phyloP scores from a whole-genome alignment of 2,329 filamentous ascomycete genomes.

The Thielaviopsis populi region DNA sequence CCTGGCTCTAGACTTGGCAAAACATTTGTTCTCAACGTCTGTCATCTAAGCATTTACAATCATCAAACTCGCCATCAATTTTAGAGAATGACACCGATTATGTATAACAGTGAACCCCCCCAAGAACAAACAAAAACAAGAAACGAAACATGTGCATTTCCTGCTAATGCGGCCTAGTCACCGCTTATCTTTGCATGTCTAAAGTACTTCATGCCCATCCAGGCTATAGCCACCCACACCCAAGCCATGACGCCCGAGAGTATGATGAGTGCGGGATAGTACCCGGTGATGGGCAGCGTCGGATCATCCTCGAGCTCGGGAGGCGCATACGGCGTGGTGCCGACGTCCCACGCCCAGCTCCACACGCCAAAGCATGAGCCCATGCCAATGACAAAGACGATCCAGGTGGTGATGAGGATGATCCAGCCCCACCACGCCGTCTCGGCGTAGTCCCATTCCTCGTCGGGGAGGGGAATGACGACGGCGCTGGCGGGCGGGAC shows the following conservation, averaged over 20 bases:
- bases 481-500: constrained; percentile 10
- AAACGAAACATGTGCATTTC: neutral
- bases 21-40: too few species aligned
- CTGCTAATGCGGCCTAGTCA: constrained; percentile 28
- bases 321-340: constrained; percentile 86
- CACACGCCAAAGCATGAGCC: constrained; percentile 87
- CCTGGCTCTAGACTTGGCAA: too few species aligned
- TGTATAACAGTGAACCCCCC: neutral
- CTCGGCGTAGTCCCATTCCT: constrained; percentile 77
- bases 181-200: constrained; percentile 80
- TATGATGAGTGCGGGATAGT: constrained; percentile 89
- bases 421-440: constrained; percentile 99
- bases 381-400: constrained; percentile 93
- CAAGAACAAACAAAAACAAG: neutral
- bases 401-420: constrained; percentile 77
- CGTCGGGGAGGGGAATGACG: constrained; percentile 30
- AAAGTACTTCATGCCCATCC: constrained; percentile 99
- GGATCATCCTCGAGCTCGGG: constrained; percentile 91
- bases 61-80: neutral
- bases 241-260: constrained; percentile 92
- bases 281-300: constrained; percentile 87
- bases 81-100: neutral
- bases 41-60: neutral
- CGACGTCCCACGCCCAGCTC: constrained; percentile 99
- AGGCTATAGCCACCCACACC: constrained; percentile 96